Percentiles rank a stretch among this genome's conserved stretches.
phyloP scores from a whole-genome alignment of 768 basidiomycete species.

The Tremella fuciformis region DNA sequence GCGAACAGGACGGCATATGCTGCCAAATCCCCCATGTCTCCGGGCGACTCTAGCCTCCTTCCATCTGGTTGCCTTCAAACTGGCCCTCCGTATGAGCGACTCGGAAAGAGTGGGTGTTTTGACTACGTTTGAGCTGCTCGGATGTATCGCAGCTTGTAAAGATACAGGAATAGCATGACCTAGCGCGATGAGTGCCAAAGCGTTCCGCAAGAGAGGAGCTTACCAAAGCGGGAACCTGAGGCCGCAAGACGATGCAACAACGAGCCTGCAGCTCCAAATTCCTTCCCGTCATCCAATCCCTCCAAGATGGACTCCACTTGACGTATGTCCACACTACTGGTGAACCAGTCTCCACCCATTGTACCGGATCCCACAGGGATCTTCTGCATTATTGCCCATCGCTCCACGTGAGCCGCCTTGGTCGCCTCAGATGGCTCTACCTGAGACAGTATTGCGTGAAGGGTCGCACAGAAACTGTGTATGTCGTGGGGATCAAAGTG shows the following conservation, averaged over 20 bases:
- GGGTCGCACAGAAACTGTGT: slow-evolving; percentile 37
- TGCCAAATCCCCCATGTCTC: slow-evolving; percentile 37
- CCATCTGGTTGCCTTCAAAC: slow-evolving; percentile 37
- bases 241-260: slow-evolving; percentile 28
- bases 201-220: slow-evolving; percentile 5
- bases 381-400: slow-evolving; percentile 42
- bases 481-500: slow-evolving; percentile 40
- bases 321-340: slow-evolving; percentile 25
- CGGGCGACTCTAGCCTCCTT: slow-evolving; percentile 22
- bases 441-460: slow-evolving; percentile 28
- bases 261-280: slow-evolving; percentile 5
- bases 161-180: slow-evolving; percentile 32
- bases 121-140: slow-evolving; percentile 1
- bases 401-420: slow-evolving; percentile 4
- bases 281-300: slow-evolving; percentile 9
- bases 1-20: slow-evolving; percentile 21
- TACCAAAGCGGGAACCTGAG: slow-evolving; percentile 29
- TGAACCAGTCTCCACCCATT: slow-evolving; percentile 36
- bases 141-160: slow-evolving; percentile 25
- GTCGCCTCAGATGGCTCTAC: slow-evolving; percentile 20
- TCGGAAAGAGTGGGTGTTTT: slow-evolving; percentile 21
- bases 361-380: slow-evolving; percentile 17
- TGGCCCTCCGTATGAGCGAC: slow-evolving; percentile 29
- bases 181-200: slow-evolving; percentile 11
- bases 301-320: slow-evolving; percentile 17